Evolutionary conservation across 73 alveolate species (phyloP), one percentile per base, ranked within the genome.

Genomic region (Tetrahymena borealis): DNA sequence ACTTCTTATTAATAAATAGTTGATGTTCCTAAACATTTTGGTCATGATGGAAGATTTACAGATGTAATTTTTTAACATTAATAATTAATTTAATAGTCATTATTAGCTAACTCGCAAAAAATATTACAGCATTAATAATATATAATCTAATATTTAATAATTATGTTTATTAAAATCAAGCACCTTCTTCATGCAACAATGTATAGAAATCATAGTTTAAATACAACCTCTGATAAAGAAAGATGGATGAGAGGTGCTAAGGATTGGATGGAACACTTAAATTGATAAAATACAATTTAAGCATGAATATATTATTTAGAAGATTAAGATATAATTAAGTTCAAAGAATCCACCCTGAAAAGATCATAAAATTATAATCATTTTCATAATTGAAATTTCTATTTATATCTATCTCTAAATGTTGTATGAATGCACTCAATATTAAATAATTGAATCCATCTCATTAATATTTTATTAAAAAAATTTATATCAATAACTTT

Each of bases 261-360:
- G 90, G 99, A 98, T 95, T 98, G 99, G 99, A 97, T 97, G 99
- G 98, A 95, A 40, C 95, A 93, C 79, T 93, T 93, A 93, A 40
- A 93, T 79, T 93, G 95, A 93, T n/a, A 40, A 40, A 39, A n/a
- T n/a, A 38, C 13, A 24, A 77, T 77, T 8, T 24, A 8, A 79
- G 32, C 7, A 33, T 78, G 31, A 33, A 78, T 78, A 7, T 11
- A 24, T 77, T 10, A 15, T 31, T 9, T 77, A 24, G 13, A n/a
- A n/a, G n/a, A n/a, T n/a, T n/a, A n/a, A n/a, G n/a, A n/a, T n/a
- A n/a, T n/a, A n/a, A n/a, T n/a, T n/a, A n/a, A n/a, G n/a, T n/a
- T n/a, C n/a, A n/a, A n/a, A n/a, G n/a, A n/a, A n/a, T n/a, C n/a
- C n/a, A n/a, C n/a, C n/a, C n/a, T n/a, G n/a, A n/a, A n/a, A n/a